Evolutionary conservation across 805 yeast species (phyloP), one percentile per base, ranked within the genome.

Genomic region (Zygosaccharomyces kombuchaensis): DNA sequence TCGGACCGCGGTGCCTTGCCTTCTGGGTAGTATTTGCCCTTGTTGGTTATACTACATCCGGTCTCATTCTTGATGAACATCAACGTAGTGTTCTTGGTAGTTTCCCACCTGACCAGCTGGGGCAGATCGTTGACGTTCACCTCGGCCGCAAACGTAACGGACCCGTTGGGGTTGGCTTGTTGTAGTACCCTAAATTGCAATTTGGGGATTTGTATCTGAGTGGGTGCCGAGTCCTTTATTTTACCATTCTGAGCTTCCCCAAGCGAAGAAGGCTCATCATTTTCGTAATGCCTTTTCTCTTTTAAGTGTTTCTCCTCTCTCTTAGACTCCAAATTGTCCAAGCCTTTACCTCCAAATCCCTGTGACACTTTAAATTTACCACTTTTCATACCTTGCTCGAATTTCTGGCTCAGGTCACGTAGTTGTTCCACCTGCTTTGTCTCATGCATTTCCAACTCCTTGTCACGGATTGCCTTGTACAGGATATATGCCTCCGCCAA

Each of bases 341-440:
- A 71, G 1, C 98, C 98, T 54, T 85, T 83, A 16, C 99, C 99
- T 3, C 96, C 95, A 69, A 89, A 93, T 0, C 99, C 99, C 44
- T 80, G 77, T 21, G 78, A 75, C 47, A 77, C 72, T 54, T 74
- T 77, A 59, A 74, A 82, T 44, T 82, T 80, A 0, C 95, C 96
- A 1, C 69, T 60, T 51, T 81, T 80, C 49, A 87, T 72, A 46
- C 83, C 87, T 10, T 66, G 71, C 46, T 77, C 67, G 62, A 86
- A 88, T 32, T 65, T 56, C 3, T 70, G 65, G 0, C 85, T 80
- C 60, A 89, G 71, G 10, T 61, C 61, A 29, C 59, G 61, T 35
- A 68, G 40, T 9, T 30, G 32, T 13, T 62, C 44, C 2, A 85
- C 68, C 22, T 74, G 72, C 1, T 66, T 68, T 1, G 85, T 80